phyloP scores from a whole-genome alignment of 2,329 filamentous ascomycete genomes.

The Venturia carpophila region DNA sequence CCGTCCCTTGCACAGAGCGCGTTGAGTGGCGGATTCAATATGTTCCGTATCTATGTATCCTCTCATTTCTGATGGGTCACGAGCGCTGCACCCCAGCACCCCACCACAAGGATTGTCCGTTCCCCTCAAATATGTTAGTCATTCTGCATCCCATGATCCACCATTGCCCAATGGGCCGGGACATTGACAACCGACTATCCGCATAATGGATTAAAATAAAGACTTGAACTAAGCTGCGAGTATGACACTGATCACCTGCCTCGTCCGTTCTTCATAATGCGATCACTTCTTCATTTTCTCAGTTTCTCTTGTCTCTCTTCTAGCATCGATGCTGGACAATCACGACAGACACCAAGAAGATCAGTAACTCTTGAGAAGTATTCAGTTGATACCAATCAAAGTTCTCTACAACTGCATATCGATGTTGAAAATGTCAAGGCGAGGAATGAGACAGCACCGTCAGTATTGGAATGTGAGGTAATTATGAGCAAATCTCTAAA shows the following conservation, averaged over 20 bases:
- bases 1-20: neutral
- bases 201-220: neutral
- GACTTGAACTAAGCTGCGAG: neutral
- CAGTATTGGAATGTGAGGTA: neutral
- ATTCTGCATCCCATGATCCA: neutral
- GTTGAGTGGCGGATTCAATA: neutral
- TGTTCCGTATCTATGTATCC: neutral
- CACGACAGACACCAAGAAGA: neutral
- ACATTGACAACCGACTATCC: neutral
- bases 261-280: neutral
- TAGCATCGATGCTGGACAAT: neutral
- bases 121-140: neutral
- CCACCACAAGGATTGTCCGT: neutral
- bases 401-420: neutral
- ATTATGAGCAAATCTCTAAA: neutral
- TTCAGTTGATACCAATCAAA: neutral
- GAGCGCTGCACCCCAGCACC: neutral
- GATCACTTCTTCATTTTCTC: neutral
- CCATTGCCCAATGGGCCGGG: neutral
- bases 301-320: neutral
- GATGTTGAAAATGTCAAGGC: neutral
- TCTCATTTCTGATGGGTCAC: neutral
- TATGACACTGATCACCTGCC: neutral
- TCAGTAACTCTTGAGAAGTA: neutral
- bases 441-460: slow-evolving; percentile 18